Evolutionary conservation across 768 basidiomycete species (phyloP).

Genomic region (Hysterangium stoloniferum): DNA sequence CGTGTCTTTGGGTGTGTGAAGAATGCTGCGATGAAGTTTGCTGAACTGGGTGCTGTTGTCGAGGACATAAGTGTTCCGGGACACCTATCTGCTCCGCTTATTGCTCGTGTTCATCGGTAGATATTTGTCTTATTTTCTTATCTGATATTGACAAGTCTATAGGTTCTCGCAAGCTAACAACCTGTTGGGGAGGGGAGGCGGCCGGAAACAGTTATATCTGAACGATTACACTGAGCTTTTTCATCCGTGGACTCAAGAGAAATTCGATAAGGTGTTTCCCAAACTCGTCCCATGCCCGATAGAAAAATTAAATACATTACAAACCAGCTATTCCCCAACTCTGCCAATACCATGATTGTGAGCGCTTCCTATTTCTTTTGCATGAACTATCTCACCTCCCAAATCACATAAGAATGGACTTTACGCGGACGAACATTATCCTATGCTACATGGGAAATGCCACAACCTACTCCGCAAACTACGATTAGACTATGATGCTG

Average conservation of each 20-base stretch:
- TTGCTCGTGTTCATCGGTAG: slow-evolving; percentile 9
- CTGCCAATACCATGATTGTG: slow-evolving; percentile 15
- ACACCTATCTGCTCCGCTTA: slow-evolving; percentile 21
- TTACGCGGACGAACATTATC: slow-evolving; percentile 26
- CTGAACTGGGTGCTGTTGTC: slow-evolving; percentile 31
- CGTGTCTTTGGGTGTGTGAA: slow-evolving; percentile 28
- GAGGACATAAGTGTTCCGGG: slow-evolving; percentile 34
- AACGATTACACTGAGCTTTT: slow-evolving; percentile 25
- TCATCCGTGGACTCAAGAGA: slow-evolving; percentile 30
- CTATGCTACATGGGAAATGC: slow-evolving; percentile 23
- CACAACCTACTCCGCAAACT: slow-evolving; percentile 32
- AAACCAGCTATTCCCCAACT: slow-evolving; percentile 14
- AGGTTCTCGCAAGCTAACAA: slow-evolving; percentile 15
- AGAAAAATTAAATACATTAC: neutral
- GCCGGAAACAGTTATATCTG: slow-evolving; percentile 27
- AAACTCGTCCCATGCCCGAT: slow-evolving; percentile 1
- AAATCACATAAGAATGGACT: slow-evolving; percentile 18
- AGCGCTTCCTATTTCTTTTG: neutral
- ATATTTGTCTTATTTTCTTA: neutral
- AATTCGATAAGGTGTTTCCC: slow-evolving; percentile 28
- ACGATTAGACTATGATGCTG: slow-evolving; percentile 26
- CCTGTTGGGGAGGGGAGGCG: slow-evolving; percentile 16
- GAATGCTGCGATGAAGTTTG: slow-evolving; percentile 27
- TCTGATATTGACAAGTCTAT: slow-evolving; percentile 1
- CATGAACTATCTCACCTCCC: neutral